phyloP scores from a whole-genome alignment of 1,139 yeast genomes.

The Arxiozyma bovina region DNA sequence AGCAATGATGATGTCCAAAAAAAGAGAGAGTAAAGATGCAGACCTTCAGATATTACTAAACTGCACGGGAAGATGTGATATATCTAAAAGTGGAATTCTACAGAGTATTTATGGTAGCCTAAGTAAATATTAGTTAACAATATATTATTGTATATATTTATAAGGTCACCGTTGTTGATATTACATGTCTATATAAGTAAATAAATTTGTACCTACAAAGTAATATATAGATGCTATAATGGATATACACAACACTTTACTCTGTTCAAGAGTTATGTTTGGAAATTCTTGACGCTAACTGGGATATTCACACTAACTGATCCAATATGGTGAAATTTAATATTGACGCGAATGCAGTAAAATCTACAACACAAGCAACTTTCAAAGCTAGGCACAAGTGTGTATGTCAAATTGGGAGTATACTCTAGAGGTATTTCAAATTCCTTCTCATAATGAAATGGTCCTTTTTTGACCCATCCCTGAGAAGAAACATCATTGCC shows the following conservation, averaged over 20 bases:
- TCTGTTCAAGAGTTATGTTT: background rate
- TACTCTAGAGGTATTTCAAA: constrained; percentile 27
- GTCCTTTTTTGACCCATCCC: constrained; percentile 18
- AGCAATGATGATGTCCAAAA: background rate
- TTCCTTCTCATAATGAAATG: constrained; percentile 20
- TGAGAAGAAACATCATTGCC: background rate
- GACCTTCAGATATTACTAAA: background rate
- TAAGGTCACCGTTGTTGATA: background rate
- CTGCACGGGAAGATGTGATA: no score
- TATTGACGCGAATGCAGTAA: constrained; percentile 35
- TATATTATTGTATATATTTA: no score
- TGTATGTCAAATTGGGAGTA: constrained; percentile 29
- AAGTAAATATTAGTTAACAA: no score
- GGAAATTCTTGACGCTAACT: constrained; percentile 29
- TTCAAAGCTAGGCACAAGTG: constrained; percentile 52
- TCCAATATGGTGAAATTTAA: constrained; percentile 31
- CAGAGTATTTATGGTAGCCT: background rate
- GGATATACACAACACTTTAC: background rate
- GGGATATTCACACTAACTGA: constrained; percentile 31
- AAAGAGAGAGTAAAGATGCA: background rate
- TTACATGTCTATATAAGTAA: background rate
- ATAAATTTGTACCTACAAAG: background rate
- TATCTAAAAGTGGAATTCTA: no score
- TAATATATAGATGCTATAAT: background rate
- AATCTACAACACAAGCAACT: constrained; percentile 46